Evolutionary conservation across 2,329 filamentous ascomycete species (phyloP).

Genomic region (Aspergillus proliferans): DNA sequence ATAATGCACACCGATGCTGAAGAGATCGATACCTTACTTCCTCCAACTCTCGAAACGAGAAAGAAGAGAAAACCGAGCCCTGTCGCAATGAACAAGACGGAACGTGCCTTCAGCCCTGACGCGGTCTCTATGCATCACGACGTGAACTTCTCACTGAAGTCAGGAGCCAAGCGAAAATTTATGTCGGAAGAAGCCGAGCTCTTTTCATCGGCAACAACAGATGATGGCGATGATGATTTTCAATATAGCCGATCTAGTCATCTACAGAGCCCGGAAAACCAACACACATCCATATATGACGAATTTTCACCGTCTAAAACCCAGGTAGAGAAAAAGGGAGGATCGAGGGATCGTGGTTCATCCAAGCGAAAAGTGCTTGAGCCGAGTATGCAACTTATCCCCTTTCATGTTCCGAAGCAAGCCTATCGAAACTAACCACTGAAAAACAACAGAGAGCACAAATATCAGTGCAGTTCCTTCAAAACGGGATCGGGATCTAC

Average conservation of each 20-base stretch:
- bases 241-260: conserved; percentile 25
- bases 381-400: conserved; percentile 31
- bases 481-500: conserved; percentile 12
- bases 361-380: conserved; percentile 33
- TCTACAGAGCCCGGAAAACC: conserved; percentile 9
- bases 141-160: conserved; percentile 28
- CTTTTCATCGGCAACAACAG: conserved; percentile 1
- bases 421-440: conserved; percentile 9
- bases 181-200: conserved; percentile 46
- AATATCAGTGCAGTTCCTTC: conserved; percentile 41
- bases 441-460: conserved; percentile 37
- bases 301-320: conserved; percentile 12
- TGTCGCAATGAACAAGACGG: background rate
- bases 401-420: background rate
- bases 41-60: conserved; percentile 27
- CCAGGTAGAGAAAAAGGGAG: conserved; percentile 10
- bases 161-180: conserved; percentile 54
- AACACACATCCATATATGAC: conserved; percentile 4
- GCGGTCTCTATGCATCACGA: conserved; percentile 1
- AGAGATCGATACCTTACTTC: conserved; percentile 14
- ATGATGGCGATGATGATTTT: conserved; percentile 25
- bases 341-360: conserved; percentile 8
- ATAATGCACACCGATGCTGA: conserved; percentile 5
- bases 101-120: conserved; percentile 1
- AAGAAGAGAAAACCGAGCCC: conserved; percentile 19